A percentile compares a stretch with the other conserved stretches of the same genome.
phyloP scores from a whole-genome alignment of 305 asterid species.

The Fraxinus floribunda region DNA sequence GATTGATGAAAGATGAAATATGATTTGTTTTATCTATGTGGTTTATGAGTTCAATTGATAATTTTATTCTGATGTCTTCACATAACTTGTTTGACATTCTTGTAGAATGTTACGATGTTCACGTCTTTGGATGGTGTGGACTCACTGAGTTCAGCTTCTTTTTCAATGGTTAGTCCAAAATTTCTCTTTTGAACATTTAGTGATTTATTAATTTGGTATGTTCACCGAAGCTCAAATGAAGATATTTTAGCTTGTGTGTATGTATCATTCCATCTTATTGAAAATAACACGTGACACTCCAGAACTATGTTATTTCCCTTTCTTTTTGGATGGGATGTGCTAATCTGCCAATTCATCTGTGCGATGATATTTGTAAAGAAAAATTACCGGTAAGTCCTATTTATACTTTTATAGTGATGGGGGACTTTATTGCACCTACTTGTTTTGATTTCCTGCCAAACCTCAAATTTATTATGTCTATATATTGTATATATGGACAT shows the following conservation, averaged over 20 bases:
- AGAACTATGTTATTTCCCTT: background rate
- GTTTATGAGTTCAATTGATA: slow-evolving; percentile 3
- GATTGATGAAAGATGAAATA: slow-evolving; percentile 3
- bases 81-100: slow-evolving; percentile 23
- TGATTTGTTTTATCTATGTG: background rate
- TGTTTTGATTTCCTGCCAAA: background rate
- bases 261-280: background rate
- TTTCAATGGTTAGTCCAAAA: slow-evolving; percentile 49
- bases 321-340: background rate
- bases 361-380: background rate
- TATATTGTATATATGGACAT: background rate
- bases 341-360: background rate
- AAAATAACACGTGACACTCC: background rate
- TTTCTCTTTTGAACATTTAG: background rate
- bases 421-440: background rate
- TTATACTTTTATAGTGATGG: background rate
- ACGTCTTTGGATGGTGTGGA: slow-evolving; percentile 58
- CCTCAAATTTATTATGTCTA: background rate
- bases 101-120: slow-evolving; percentile 38
- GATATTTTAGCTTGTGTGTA: background rate
- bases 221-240: background rate
- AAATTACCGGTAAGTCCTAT: background rate
- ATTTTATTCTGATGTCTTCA: slow-evolving; percentile 6
- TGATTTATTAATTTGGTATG: background rate
- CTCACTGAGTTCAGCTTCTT: slow-evolving; percentile 38